Evolutionary conservation across 257 asterid species (phyloP).

Genomic region (Solanum chiquidenum): DNA sequence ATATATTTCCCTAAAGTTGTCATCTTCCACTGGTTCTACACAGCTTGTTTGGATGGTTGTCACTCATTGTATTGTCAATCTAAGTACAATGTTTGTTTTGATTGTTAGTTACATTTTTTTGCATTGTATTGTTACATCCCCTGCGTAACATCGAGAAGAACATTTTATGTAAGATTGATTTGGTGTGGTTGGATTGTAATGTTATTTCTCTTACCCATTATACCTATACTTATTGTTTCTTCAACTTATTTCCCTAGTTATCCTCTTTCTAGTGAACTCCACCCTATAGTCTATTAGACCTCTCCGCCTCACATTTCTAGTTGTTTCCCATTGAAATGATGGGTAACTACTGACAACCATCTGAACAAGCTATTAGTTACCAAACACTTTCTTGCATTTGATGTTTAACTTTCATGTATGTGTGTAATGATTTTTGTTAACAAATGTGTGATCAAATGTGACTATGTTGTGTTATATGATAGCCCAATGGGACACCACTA

Average conservation of each 20-base stretch:
- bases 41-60: not conserved
- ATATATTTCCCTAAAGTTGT: not conserved
- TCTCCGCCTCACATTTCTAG: not conserved
- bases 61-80: not conserved
- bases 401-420: not conserved
- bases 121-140: not conserved
- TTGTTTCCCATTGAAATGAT: not conserved
- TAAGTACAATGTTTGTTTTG: not conserved
- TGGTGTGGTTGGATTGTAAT: not conserved
- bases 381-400: not conserved
- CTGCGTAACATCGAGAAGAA: not conserved
- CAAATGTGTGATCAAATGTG: not conserved
- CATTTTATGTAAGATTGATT: not conserved
- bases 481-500: constrained; percentile 72
- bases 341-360: not conserved
- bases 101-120: not conserved
- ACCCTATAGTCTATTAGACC: not conserved
- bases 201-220: not conserved
- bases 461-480: not conserved
- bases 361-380: not conserved
- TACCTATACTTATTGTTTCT: not conserved
- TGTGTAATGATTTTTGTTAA: not conserved
- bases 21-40: not conserved
- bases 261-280: not conserved
- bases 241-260: not conserved